Evolutionary conservation across 768 basidiomycete genomes (phyloP).

Genomic region (Hygrophoropsis aurantiaca): DNA sequence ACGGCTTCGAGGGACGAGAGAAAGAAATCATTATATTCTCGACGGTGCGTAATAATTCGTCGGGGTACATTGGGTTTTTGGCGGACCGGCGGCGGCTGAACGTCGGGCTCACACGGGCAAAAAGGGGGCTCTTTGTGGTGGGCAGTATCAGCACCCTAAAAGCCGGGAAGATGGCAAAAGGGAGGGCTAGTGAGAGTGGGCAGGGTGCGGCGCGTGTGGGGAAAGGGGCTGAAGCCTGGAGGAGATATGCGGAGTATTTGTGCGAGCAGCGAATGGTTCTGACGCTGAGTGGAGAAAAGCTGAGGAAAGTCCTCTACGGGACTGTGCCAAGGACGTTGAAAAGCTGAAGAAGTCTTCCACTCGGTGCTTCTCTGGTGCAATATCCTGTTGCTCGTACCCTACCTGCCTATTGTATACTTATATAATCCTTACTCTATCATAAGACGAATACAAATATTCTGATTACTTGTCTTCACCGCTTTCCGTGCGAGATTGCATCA

Average conservation of each 20-base stretch:
- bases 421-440: not conserved
- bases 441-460: no score
- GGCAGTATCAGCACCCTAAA: constrained; percentile 70
- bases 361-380: no score
- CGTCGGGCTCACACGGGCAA: constrained; percentile 88
- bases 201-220: constrained; percentile 24
- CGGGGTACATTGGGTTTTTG: constrained; percentile 83
- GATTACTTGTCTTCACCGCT: no score
- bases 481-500: no score
- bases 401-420: not conserved
- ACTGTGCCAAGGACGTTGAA: constrained; percentile 10
- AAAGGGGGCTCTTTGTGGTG: constrained; percentile 79
- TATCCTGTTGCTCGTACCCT: no score
- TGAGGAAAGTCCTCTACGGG: constrained; percentile 36
- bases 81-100: constrained; percentile 85
- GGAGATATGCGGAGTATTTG: constrained; percentile 59
- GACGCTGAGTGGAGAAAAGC: constrained; percentile 40
- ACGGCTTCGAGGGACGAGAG: constrained; percentile 93
- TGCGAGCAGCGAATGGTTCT: constrained; percentile 52
- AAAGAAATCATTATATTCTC: constrained; percentile 92
- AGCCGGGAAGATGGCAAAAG: constrained; percentile 39
- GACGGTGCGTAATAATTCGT: constrained; percentile 80
- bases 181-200: constrained; percentile 10
- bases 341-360: no score
- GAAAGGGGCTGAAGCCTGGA: constrained; percentile 57